These are phyloP conservation scores for Aspergillus sp. DNA, from an alignment of 2,329 filamentous ascomycete species.

Conservation along the genomic window DNA sequence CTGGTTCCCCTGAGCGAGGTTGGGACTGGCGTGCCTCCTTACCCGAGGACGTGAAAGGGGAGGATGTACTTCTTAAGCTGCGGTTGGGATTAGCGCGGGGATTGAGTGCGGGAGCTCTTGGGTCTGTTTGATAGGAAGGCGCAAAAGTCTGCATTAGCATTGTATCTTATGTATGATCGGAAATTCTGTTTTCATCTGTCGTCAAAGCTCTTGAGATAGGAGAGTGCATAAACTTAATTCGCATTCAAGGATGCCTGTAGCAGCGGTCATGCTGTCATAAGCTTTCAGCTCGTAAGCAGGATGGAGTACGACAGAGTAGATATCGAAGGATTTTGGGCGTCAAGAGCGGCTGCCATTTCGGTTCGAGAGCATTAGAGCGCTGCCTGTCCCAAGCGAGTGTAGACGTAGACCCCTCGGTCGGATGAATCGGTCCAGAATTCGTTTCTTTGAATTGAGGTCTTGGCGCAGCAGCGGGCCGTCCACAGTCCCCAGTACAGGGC, in stretches of 20 bases:
- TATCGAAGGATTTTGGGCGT: no score
- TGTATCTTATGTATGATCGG: conserved; percentile 4
- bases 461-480: no score
- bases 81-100: conserved; percentile 73
- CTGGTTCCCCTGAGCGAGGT: conserved; percentile 51
- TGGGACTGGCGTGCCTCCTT: conserved; percentile 72
- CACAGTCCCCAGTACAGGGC: no score
- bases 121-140: conserved; percentile 17
- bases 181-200: neutral
- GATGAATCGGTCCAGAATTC: no score
- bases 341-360: no score
- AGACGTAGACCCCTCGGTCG: no score
- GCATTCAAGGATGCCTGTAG: neutral
- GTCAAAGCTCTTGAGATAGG: neutral
- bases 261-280: no score
- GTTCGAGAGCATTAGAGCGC: no score
- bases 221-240: neutral
- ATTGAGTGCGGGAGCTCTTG: conserved; percentile 48
- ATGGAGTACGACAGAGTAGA: no score
- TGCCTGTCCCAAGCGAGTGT: no score
- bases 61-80: conserved; percentile 70
- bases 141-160: conserved; percentile 1
- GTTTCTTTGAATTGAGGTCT: no score
- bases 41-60: conserved; percentile 57
- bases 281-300: no score